Evolutionary conservation across 352 stramenopile genomes (phyloP), one percentile per base, ranked within the genome.

Genomic region (Phytophthora multivora): DNA sequence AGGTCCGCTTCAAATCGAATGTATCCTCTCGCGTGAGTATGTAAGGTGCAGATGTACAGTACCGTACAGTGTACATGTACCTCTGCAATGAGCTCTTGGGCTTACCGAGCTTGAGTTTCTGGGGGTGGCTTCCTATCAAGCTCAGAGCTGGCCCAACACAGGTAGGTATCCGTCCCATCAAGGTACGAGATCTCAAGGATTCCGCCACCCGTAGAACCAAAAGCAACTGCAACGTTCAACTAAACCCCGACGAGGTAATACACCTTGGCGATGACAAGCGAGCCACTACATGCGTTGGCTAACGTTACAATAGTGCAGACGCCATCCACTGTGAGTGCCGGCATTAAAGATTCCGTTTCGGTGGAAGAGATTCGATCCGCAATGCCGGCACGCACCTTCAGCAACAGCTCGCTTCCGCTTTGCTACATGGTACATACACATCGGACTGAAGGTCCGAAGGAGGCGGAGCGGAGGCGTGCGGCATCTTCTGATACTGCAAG

Each of bases 21-120:
- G 63, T 71, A 72, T 60, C 63, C 63, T 67, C 45, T 51, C 52
- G 45, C 33, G 48, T 45, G 41, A 55, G 51, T 55, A 54, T 15
- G 33, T 35, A 45, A 4, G 36, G 48, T 26, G 46, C 59, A 62
- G 51, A 23, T 23, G 21, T 23, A 23, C 21, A n/a, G n/a, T n/a
- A n/a, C n/a, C n/a, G n/a, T n/a, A n/a, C n/a, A n/a, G 1, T 31
- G 28, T 12, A 31, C 7, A 28, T 28, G 25, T 28, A 51, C 42
- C 36, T 51, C 51, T 13, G 36, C 53, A 33, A 49, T 40, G 25
- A 26, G 38, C 28, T 57, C 33, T 21, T 11, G 11, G 13, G 28
- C 8, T 33, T 33, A 12, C 28, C 12, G 28, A 33, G 28, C 7
- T 33, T 30, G 26, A 30, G 26, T 30, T 30, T 33, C 28, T 33